phyloP scores from a whole-genome alignment of 2,329 filamentous ascomycete species.

The Thermoascus crustaceus region DNA sequence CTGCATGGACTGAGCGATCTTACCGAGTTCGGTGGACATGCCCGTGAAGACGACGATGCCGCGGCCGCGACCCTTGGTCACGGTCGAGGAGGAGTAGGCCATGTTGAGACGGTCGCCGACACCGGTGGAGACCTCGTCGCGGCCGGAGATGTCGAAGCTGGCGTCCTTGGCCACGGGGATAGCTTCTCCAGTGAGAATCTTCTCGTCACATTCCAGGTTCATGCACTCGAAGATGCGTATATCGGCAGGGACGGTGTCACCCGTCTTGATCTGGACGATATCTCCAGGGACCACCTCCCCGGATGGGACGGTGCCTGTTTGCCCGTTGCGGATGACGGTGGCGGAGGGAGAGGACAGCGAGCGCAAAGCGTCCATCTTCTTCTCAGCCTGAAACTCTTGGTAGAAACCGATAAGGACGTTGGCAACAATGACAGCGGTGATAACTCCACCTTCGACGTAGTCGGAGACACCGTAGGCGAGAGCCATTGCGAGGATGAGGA shows the following conservation, averaged over 20 bases:
- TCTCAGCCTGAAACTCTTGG: constrained; percentile 53
- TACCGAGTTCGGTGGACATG: constrained; percentile 55
- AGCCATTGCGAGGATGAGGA: constrained; percentile 67
- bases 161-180: constrained; percentile 50
- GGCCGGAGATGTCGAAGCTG: constrained; percentile 22
- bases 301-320: constrained; percentile 44
- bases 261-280: constrained; percentile 44
- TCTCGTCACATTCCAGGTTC: constrained; percentile 66
- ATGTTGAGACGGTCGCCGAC: constrained; percentile 54
- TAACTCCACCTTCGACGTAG: constrained; percentile 52
- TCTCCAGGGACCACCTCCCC: constrained; percentile 54
- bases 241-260: constrained; percentile 54
- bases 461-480: constrained; percentile 49
- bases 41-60: constrained; percentile 53
- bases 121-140: constrained; percentile 28
- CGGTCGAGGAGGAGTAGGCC: constrained; percentile 52
- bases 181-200: constrained; percentile 54
- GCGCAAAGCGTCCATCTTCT: constrained; percentile 51
- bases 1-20: constrained; percentile 51
- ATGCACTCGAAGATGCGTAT: constrained; percentile 50
- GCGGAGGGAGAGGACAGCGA: constrained; percentile 50
- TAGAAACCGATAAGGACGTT: constrained; percentile 53
- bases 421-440: constrained; percentile 50
- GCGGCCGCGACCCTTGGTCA: constrained; percentile 51
- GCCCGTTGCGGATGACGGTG: constrained; percentile 49